Conservation (phyloP, 2,329 filamentous ascomycete species). For the Fusarium transvaalense region DNA sequence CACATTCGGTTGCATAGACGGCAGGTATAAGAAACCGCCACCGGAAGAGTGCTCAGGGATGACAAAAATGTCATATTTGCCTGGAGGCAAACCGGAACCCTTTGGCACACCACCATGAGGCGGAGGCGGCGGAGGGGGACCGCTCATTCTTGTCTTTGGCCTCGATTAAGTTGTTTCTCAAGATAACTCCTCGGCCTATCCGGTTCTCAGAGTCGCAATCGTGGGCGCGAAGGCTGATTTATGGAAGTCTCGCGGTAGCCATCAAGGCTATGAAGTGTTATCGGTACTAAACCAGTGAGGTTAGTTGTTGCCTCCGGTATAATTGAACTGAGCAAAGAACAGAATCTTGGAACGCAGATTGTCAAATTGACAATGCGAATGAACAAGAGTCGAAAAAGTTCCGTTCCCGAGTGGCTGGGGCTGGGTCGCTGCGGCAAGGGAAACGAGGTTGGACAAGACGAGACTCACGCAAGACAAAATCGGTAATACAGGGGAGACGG, state of each 20-base stretch:
- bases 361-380: not conserved
- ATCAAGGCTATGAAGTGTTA: constrained; percentile 45
- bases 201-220: constrained; percentile 24
- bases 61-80: constrained; percentile 97
- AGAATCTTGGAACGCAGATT: not conserved
- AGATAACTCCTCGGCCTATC: constrained; percentile 21
- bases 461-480: constrained; percentile 44
- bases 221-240: constrained; percentile 42
- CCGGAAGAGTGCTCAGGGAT: constrained; percentile 93
- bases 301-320: constrained; percentile 31
- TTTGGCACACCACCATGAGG: constrained; percentile 86
- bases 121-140: constrained; percentile 85
- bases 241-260: constrained; percentile 49
- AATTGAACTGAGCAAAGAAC: not conserved
- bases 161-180: constrained; percentile 31
- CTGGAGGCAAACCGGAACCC: constrained; percentile 78
- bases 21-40: constrained; percentile 92
- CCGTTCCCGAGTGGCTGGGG: constrained; percentile 34
- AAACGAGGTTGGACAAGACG: constrained; percentile 38
- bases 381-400: constrained; percentile 13
- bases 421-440: constrained; percentile 19
- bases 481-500: constrained; percentile 38
- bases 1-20: constrained; percentile 84
- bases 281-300: constrained; percentile 23
- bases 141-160: constrained; percentile 58